Base-by-base conservation (phyloP, 1,139 yeast genomes). In the Petasospora rhodanensis region DNA sequence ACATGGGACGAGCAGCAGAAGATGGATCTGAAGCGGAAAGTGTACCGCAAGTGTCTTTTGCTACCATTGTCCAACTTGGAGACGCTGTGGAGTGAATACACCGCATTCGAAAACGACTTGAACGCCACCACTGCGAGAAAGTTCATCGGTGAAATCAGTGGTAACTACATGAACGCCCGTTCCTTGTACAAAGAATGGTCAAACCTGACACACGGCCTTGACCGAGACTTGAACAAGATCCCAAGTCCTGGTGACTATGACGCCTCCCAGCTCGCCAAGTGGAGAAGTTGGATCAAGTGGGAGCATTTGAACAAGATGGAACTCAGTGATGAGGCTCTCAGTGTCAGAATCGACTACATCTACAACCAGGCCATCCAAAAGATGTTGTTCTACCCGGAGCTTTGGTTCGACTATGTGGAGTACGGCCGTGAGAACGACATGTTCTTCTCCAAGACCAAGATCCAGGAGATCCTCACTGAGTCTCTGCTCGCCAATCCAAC, bases 1-100 rank as follows among this genome's bases (percentile, higher is more conserved):
- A 74, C 81, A 28, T 85, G 94, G 85, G 97, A 89, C 54, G 82
- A 78, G 46, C 93, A 84, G 53, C 93, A 84, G 49, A 80, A 84
- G 45, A 69, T 73, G 50, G 96, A 86, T 52, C 66, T 80, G 49
- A 73, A 84, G 32, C 68, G 97, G 49, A 80, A 79, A 48, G 72
- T 82, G 6, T 86, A 81, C 58, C 76, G 82, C 47, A 73, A 73
- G 40, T 77, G 83, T 45, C 68, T 87, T 22, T 67, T 72, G 17
- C 68, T 79, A 22, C 98, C 98, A 3, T 68, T 85, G 20, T 73
- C 72, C 38, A 76, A 79, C 37, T 64, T 91, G 32, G 96, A 89
- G 54, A 66, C 68, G 18, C 65, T 83, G 39, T 91, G 98, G 98
- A 66, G 76, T 38, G 77, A 67, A 31, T 91, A 87, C 56, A 80